Base-by-base conservation (phyloP, 2,329 filamentous ascomycete genomes). In the Phyllosticta citriasiana region DNA sequence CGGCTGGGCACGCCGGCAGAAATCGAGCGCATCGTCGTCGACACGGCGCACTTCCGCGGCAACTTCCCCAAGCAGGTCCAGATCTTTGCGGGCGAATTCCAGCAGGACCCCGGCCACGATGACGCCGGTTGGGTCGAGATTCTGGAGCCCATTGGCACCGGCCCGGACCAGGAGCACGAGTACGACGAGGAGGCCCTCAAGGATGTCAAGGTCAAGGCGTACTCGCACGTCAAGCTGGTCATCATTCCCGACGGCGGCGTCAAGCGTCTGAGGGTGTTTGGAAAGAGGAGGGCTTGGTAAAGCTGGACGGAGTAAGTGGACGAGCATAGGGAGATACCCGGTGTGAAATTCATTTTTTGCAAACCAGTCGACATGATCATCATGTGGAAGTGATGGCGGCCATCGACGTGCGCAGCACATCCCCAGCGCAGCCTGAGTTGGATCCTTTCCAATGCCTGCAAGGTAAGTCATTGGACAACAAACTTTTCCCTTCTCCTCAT, bases 241-340 rank as follows among this genome's bases (percentile, higher is more conserved):
- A 94, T 97, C 72, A 90, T 96, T 67, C 93, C 93, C 0, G 92
- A 97, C 74, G 92, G 93, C 35, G 92, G 93, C 25, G 88, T 97
- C 2, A 96, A 96, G 84, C 80, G 92, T 65, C 82, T 97, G 66
- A 84, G 91, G 54, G 84, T 93, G 1, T 86, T 89, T 73, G 89
- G 88, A 2, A 85, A 81, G 65, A 69, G 66, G 54, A 60, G 57
- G 56, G 53, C 57, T 19, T 62, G 57, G 56, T 62, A 57, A 33
- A 26, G 7, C 40, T n/a, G 40, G 40, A n/a, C 40, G 40, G 40
- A 47, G 40, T 47, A n/a, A 47, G 40, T n/a, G 40, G 14, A n/a
- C 6, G n/a, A 47, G 40, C 40, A 47, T 47, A n/a, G 40, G 27
- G 40, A 47, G 16, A 47, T 47, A 47, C 40, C 40, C 40, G 40